These are phyloP conservation scores for Chytriomyces sp. DNA, from an alignment of 192 early-diverging fungal species.

Conservation along the genomic window DNA sequence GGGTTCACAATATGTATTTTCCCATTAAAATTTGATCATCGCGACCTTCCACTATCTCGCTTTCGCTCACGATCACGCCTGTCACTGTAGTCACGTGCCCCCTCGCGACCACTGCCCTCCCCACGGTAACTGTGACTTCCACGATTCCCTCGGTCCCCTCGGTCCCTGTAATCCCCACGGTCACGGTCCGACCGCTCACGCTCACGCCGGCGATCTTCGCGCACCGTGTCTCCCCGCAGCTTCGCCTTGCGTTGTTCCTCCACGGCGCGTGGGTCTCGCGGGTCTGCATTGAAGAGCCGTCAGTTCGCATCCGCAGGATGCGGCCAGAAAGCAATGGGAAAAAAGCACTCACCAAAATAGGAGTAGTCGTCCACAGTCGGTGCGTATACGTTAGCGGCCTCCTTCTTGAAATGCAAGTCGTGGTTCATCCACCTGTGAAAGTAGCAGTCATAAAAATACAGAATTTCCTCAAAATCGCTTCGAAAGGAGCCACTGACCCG, in stretches of 20 bases:
- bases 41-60: too few species aligned
- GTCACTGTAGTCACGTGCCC: too few species aligned
- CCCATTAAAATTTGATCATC: too few species aligned
- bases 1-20: too few species aligned
- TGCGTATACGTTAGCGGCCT: slow-evolving; percentile 56
- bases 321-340: neutral
- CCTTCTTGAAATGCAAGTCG: slow-evolving; percentile 74
- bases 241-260: neutral
- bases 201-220: neutral
- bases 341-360: slow-evolving; percentile 19
- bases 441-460: neutral
- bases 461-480: neutral
- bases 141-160: neutral
- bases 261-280: neutral
- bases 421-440: slow-evolving; percentile 71
- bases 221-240: neutral
- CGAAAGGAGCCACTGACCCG: slow-evolving; percentile 20
- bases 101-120: too few species aligned
- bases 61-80: too few species aligned
- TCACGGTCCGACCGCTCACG: neutral
- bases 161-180: neutral
- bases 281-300: neutral
- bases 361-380: slow-evolving; percentile 57
- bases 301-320: neutral
- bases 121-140: too few species aligned